Conservation (phyloP, 1,284 basidiomycete species). For the Blastosporella zonata region DNA sequence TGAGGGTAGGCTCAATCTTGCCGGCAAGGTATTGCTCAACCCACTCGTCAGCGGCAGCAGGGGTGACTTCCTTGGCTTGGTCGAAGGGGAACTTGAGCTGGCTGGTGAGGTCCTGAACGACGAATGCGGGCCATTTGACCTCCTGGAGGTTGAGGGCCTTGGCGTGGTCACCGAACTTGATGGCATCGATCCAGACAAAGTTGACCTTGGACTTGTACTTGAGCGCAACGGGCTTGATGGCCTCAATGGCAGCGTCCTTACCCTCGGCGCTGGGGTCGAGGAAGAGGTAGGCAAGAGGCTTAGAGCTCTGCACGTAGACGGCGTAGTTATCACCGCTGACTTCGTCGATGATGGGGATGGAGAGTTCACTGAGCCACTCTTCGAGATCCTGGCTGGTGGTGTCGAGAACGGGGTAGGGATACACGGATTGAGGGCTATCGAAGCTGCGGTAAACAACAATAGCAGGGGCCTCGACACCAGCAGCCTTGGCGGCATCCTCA, state of each 20-base stretch:
- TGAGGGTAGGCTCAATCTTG: constrained; percentile 80
- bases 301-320: constrained; percentile 76
- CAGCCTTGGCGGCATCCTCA: constrained; percentile 61
- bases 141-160: constrained; percentile 89
- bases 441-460: constrained; percentile 93
- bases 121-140: constrained; percentile 90
- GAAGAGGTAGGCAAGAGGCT: constrained; percentile 96
- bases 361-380: constrained; percentile 80
- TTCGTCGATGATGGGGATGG: constrained; percentile 90
- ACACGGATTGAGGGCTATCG: constrained; percentile 81
- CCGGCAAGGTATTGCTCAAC: constrained; percentile 70
- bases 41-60: constrained; percentile 58
- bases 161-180: constrained; percentile 94
- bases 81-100: constrained; percentile 91
- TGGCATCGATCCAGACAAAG: constrained; percentile 98
- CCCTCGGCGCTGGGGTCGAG: constrained; percentile 76
- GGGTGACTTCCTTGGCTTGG: constrained; percentile 59
- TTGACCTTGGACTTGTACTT: constrained; percentile 87
- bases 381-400: constrained; percentile 63
- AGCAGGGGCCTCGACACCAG: constrained; percentile 76
- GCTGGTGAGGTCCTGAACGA: constrained; percentile 82
- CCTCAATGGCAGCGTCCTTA: constrained; percentile 66
- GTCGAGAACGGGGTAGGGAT: constrained; percentile 63
- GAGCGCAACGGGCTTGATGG: constrained; percentile 75
- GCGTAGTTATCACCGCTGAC: constrained; percentile 95